Base-by-base conservation (phyloP, 139 green algal genomes). In the Picochlorum costavermella region DNA sequence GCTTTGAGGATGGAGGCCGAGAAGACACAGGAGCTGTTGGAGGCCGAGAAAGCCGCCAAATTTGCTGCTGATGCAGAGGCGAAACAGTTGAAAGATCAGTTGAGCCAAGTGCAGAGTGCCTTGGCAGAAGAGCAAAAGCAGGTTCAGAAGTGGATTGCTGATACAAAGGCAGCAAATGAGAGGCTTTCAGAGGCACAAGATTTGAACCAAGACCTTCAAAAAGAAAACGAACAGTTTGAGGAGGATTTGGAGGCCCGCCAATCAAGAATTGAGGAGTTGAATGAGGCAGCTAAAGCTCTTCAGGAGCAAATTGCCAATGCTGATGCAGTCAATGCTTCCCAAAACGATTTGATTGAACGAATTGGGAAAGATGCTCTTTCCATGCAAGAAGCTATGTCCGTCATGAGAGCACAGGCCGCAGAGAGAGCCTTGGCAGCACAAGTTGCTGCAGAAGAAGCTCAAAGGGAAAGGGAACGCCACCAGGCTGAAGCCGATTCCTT, bases 1-100 rank as follows among this genome's bases (percentile, higher is more conserved):
- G 57, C 70, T 10, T 46, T 76, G 45, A 17, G 37, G 37, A 51
- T 49, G 51, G 78, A 80, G 60, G 71, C 77, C 14, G 78, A 78
- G 3, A 62, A 70, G 10, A 66, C 70, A 17, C 51, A 67, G 1
- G 71, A 72, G 11, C 76, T 79, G n/a, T 57, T 63, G 1, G 67
- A 78, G 2, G 74, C 76, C 4, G 83, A 90, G 67, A 57, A 68
- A 2, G 56, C 66, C 2, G 78, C 72, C 40, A 79, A 79, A 17
- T 74, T 69, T 36, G 72, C 81, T 1, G 78, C 76, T 12, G 75
- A 86, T 50, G 67, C 68, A 3, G 83, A 88, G 55, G 71, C 70
- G 8, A 36, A 29, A 6, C 68, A 83, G 64, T 73, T 83, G 16
- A 58, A 81, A 64, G 61, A 60, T 12, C 45, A 72, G 50, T 49